Percentiles rank a stretch among this genome's conserved stretches.
Conservation (phyloP, 2,329 filamentous ascomycete species). For the Neonectria hederae region DNA sequence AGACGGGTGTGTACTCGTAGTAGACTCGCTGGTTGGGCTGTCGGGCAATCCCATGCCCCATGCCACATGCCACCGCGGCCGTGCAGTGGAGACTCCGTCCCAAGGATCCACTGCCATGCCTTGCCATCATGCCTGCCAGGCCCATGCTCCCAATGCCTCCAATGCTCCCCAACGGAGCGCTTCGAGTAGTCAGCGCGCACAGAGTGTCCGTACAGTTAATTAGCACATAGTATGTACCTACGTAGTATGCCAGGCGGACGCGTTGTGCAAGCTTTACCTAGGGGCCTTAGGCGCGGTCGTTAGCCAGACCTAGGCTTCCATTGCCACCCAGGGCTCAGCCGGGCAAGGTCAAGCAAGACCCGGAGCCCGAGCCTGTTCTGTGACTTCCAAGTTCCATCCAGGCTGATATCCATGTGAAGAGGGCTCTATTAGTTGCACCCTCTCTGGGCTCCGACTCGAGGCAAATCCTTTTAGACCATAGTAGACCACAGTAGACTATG, state of each 20-base stretch:
- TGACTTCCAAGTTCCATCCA: constrained; percentile 5
- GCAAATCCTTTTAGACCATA: constrained; percentile 6
- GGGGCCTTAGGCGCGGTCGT: not conserved
- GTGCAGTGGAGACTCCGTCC: constrained; percentile 14
- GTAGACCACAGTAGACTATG: not conserved
- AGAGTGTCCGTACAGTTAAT: not conserved
- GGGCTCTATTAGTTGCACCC: too few species aligned
- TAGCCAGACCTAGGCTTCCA: not conserved
- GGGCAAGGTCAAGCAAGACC: constrained; percentile 21
- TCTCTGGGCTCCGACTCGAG: constrained; percentile 14
- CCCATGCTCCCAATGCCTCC: constrained; percentile 10
- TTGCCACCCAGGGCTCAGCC: constrained; percentile 31
- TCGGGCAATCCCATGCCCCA: constrained; percentile 28
- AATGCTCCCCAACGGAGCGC: constrained; percentile 7
- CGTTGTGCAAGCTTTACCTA: constrained; percentile 5
- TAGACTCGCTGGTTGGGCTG: constrained; percentile 1
- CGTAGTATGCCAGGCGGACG: not conserved
- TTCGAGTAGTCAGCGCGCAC: not conserved
- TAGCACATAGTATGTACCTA: not conserved
- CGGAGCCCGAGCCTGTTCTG: constrained; percentile 1
- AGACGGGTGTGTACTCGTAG: not conserved
- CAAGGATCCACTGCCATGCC: constrained; percentile 18
- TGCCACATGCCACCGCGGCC: constrained; percentile 24
- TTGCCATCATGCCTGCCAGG: constrained; percentile 18
- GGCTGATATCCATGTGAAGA: too few species aligned